Evolutionary conservation across 2,329 filamentous ascomycete species (phyloP), one percentile per base, ranked within the genome.

Genomic region (Zasmidium cellare): DNA sequence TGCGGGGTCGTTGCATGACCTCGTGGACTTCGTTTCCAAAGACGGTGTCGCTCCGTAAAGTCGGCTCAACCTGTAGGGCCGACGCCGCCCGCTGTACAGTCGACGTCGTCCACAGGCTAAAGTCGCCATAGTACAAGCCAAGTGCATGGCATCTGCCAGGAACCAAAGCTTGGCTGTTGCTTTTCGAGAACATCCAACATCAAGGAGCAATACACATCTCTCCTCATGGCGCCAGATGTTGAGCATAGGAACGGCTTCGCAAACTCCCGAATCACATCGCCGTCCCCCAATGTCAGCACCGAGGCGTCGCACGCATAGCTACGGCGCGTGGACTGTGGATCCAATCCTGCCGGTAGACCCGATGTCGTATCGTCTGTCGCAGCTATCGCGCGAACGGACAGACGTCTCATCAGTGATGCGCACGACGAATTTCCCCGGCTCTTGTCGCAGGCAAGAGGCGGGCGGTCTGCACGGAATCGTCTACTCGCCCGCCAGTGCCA

Each of bases 91-190:
- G 25, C 11, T 28, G 6, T 11, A 28, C 25, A 6, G 5, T 41
- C 35, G 35, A 41, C 35, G n/a, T 9, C 35, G 35, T 9, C 3
- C 35, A 41, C n/a, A 18, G 16, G 35, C 35, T 41, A 41, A 41
- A 41, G n/a, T 41, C 35, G 35, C 35, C 35, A 41, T 14, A 18
- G 35, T 41, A 41, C 16, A 9, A 41, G 35, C 35, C 35, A 41
- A 41, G 35, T 14, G 11, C 35, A 18, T 41, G 35, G 35, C 35
- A 20, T 46, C 25, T 51, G 51, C 44, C 51, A 46, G 51, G 38
- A 23, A 53, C 38, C 3, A 24, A 53, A 46, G 45, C 50, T 47
- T 46, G 31, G 48, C 44, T 41, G 3, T 50, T 31, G 28, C n/a
- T 41, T 18, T 41, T 41, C 35, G 35, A 41, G 6, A 41, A 18